These are phyloP conservation scores for Aspergillus arachidicola DNA, from an alignment of 2,329 filamentous ascomycete species.

Conservation along the genomic window DNA sequence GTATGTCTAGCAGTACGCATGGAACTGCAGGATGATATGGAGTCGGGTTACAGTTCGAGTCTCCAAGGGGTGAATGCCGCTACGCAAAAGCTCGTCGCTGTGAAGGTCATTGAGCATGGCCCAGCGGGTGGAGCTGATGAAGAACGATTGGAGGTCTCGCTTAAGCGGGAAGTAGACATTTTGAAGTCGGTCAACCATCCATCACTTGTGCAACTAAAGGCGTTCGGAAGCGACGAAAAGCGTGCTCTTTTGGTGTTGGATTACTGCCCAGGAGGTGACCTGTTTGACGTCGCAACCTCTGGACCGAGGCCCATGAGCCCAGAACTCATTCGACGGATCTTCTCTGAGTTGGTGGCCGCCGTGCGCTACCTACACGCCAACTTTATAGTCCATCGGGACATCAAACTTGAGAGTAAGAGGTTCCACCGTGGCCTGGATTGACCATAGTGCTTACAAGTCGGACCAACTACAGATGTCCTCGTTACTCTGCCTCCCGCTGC, in stretches of 20 bases:
- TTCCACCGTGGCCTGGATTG: not conserved
- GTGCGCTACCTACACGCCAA: conserved; percentile 82
- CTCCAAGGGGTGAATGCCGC: conserved; percentile 27
- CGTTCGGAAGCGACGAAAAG: conserved; percentile 81
- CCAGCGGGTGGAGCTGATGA: conserved; percentile 92
- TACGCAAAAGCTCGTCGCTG: conserved; percentile 82
- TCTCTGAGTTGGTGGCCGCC: conserved; percentile 83
- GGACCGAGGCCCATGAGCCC: conserved; percentile 70
- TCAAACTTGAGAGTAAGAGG: conserved; percentile 91
- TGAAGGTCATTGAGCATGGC: conserved; percentile 95
- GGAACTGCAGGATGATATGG: conserved; percentile 50
- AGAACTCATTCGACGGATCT: conserved; percentile 76
- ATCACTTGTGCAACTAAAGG: conserved; percentile 86
- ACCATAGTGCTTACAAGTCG: conserved; percentile 7
- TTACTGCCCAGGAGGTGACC: conserved; percentile 90
- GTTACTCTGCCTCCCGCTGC: conserved; percentile 76
- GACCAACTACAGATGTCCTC: conserved; percentile 69
- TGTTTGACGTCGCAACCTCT: conserved; percentile 86
- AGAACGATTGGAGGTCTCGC: conserved; percentile 86
- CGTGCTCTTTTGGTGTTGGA: conserved; percentile 83
- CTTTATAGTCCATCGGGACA: conserved; percentile 91
- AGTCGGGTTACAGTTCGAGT: conserved; percentile 11
- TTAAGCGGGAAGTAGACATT: conserved; percentile 94
- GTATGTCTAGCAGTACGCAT: conserved; percentile 89
- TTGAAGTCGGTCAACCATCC: conserved; percentile 86